Conservation (phyloP, 2,329 filamentous ascomycete species). For the Fusarium sp. region DNA sequence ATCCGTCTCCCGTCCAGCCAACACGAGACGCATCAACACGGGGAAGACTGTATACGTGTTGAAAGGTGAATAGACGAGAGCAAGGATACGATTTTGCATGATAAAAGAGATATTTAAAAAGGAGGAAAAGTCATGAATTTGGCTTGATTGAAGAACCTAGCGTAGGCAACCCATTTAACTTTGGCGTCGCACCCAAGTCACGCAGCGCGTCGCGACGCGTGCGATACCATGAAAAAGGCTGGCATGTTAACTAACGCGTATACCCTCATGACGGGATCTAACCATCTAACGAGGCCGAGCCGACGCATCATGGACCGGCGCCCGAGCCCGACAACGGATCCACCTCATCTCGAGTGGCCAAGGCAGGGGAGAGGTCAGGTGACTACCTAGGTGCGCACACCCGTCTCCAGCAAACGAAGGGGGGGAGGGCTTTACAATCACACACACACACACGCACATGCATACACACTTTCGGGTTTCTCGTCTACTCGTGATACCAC, state of each 20-base stretch:
- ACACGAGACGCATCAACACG: neutral
- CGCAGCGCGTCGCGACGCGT: constrained; percentile 26
- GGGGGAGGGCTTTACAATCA: constrained; percentile 11
- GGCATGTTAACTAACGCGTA: constrained; percentile 2
- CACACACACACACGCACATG: neutral
- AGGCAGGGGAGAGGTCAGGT: constrained; percentile 19
- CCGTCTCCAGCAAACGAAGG: constrained; percentile 14
- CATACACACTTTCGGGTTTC: neutral
- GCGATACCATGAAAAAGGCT: neutral
- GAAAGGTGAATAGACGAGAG: neutral
- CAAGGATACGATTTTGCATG: neutral
- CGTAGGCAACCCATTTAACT: neutral
- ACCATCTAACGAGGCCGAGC: constrained; percentile 4
- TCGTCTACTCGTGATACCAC: constrained; percentile 2
- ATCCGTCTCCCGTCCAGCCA: neutral
- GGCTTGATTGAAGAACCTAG: neutral
- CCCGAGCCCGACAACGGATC: constrained; percentile 13
- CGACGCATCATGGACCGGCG: constrained; percentile 27
- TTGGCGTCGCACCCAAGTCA: constrained; percentile 1
- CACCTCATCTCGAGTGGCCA: constrained; percentile 22
- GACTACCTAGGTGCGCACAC: constrained; percentile 11
- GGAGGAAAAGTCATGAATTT: neutral
- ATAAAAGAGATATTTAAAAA: neutral
- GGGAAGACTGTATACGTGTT: neutral
- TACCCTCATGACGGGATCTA: neutral